Evolutionary conservation across 2,329 filamentous ascomycete genomes (phyloP).

Genomic region (Juglanconis sp.): DNA sequence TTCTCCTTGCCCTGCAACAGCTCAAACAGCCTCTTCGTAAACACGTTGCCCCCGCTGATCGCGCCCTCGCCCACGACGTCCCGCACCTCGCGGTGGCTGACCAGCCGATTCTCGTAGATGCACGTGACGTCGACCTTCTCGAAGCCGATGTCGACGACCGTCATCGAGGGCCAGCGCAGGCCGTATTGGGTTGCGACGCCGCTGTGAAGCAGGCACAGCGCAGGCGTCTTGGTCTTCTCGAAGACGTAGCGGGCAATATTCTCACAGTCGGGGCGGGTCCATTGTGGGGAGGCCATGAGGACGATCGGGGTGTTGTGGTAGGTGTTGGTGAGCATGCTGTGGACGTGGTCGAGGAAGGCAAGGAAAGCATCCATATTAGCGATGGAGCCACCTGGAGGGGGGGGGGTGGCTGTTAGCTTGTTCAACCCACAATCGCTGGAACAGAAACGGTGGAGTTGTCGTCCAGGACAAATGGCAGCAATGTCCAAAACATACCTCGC

Average conservation of each 20-base stretch:
- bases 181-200: conserved; percentile 86
- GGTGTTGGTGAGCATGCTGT: conserved; percentile 82
- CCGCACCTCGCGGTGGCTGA: conserved; percentile 63
- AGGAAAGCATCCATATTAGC: conserved; percentile 91
- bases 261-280: conserved; percentile 86
- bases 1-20: conserved; percentile 54
- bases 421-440: neutral
- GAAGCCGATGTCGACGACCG: conserved; percentile 86
- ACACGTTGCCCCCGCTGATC: conserved; percentile 79
- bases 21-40: conserved; percentile 71
- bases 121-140: conserved; percentile 92
- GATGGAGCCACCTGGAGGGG: conserved; percentile 67
- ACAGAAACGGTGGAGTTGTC: neutral
- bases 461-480: neutral
- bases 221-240: conserved; percentile 93
- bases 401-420: conserved; percentile 17
- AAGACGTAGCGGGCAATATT: conserved; percentile 91
- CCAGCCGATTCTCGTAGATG: conserved; percentile 75
- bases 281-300: conserved; percentile 83
- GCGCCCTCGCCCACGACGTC: conserved; percentile 35
- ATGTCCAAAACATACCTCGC: conserved; percentile 40
- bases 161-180: conserved; percentile 70
- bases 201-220: conserved; percentile 85
- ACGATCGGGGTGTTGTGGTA: conserved; percentile 96
- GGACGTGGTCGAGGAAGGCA: conserved; percentile 87